These are phyloP conservation scores for Solanum bukasovii DNA, from an alignment of 257 asterid genomes.

Conservation along the genomic window DNA sequence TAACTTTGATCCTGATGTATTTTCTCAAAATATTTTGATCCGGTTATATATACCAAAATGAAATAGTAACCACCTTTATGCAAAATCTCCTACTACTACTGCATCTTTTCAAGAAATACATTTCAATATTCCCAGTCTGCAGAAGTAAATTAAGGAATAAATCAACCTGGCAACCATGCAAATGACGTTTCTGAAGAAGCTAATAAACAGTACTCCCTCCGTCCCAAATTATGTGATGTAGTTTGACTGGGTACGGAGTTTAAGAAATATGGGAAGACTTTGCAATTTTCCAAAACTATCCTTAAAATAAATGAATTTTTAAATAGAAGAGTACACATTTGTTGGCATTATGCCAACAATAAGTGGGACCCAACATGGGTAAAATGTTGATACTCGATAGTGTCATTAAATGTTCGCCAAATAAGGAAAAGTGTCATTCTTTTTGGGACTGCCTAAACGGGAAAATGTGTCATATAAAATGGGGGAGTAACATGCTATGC, in stretches of 20 bases:
- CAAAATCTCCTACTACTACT: not conserved
- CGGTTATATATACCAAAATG: not conserved
- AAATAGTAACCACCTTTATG: not conserved
- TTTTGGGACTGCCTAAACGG: not conserved
- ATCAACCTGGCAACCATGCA: not conserved
- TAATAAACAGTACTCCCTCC: not conserved
- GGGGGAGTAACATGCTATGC: not conserved
- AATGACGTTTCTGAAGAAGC: not conserved
- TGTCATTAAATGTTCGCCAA: not conserved
- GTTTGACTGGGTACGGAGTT: not conserved
- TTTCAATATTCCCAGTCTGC: not conserved
- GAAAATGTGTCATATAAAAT: not conserved
- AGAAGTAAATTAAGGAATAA: not conserved
- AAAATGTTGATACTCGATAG: not conserved
- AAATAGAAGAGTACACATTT: not conserved
- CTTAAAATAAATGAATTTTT: not conserved
- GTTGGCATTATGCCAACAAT: not conserved
- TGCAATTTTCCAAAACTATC: not conserved
- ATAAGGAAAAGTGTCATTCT: not conserved
- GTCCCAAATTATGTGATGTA: not conserved
- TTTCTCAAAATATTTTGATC: not conserved
- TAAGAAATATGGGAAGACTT: not conserved
- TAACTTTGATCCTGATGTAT: not conserved
- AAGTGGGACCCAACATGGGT: not conserved
- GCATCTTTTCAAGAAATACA: not conserved